These are phyloP conservation scores for Themeda triandra DNA, from an alignment of 176 grass and related monocot genomes.

Conservation along the genomic window DNA sequence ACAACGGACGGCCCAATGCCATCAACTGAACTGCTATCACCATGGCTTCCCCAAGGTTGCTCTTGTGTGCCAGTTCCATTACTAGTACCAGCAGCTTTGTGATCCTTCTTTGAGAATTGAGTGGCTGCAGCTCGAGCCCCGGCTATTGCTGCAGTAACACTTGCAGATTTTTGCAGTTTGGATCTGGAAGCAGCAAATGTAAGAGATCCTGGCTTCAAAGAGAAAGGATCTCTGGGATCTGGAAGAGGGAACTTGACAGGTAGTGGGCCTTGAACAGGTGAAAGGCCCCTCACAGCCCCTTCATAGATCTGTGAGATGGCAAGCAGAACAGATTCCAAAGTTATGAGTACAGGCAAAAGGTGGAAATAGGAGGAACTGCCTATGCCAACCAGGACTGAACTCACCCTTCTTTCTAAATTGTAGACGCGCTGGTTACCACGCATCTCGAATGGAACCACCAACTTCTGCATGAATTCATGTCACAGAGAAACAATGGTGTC, in stretches of 20 bases:
- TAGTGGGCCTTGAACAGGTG: constrained; percentile 54
- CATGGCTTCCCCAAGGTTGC: neutral
- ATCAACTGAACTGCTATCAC: constrained; percentile 2
- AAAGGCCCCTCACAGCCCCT: constrained; percentile 70
- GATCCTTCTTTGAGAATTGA: constrained; percentile 61
- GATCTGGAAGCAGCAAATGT: constrained; percentile 23
- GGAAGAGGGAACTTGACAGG: constrained; percentile 86
- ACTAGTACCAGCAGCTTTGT: neutral
- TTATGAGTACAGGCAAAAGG: neutral
- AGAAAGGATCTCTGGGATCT: constrained; percentile 45
- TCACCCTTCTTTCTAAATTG: constrained; percentile 71
- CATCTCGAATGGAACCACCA: constrained; percentile 91
- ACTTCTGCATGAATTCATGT: constrained; percentile 42
- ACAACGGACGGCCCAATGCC: neutral
- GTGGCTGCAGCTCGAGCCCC: constrained; percentile 62
- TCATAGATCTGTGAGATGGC: constrained; percentile 50
- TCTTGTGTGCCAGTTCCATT: neutral
- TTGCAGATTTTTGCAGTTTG: constrained; percentile 30
- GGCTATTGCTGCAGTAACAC: constrained; percentile 62
- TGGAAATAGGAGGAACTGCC: neutral
- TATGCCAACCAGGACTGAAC: neutral
- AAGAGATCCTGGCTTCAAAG: constrained; percentile 45
- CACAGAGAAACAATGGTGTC: neutral
- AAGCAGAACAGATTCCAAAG: neutral
- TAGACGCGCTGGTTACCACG: constrained; percentile 80